Evolutionary conservation across 1,284 basidiomycete species (phyloP).

Genomic region (Ceratobasidium sp.): DNA sequence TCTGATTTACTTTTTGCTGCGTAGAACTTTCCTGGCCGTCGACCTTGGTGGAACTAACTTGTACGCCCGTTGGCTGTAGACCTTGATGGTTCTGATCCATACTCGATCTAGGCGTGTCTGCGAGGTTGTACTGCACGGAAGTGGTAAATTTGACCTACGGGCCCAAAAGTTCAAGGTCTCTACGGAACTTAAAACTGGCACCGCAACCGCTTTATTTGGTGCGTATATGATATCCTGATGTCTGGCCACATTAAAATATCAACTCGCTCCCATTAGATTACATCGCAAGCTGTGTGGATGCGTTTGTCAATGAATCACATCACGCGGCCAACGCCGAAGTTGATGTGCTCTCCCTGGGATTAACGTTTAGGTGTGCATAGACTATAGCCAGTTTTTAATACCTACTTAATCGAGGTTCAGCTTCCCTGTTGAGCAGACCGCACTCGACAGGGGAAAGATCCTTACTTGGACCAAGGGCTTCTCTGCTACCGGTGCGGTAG

Average conservation of each 20-base stretch:
- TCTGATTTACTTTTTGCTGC: neutral
- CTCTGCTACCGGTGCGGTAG: slow-evolving; percentile 87
- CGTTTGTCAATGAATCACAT: slow-evolving; percentile 77
- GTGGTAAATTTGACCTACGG: slow-evolving; percentile 85
- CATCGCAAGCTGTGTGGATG: slow-evolving; percentile 94
- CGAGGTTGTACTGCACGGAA: slow-evolving; percentile 87
- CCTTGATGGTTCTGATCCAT: neutral
- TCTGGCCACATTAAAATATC: too few relatives aligned
- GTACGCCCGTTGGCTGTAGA: slow-evolving; percentile 56
- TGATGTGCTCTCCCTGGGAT: slow-evolving; percentile 77
- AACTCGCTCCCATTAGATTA: slow-evolving; percentile 67
- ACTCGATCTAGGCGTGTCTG: slow-evolving; percentile 77
- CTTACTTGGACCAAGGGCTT: slow-evolving; percentile 99
- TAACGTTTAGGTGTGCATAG: slow-evolving; percentile 76
- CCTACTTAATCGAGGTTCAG: slow-evolving; percentile 48
- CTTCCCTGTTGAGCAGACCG: slow-evolving; percentile 97
- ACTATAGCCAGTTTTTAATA: neutral
- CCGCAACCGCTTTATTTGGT: slow-evolving; percentile 85
- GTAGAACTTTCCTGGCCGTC: slow-evolving; percentile 89
- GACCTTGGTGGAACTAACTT: slow-evolving; percentile 96
- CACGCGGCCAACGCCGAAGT: slow-evolving; percentile 44
- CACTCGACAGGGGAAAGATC: slow-evolving; percentile 87
- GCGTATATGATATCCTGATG: too few relatives aligned
- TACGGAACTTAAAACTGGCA: slow-evolving; percentile 86
- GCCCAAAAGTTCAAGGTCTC: slow-evolving; percentile 96